phyloP scores from a whole-genome alignment of 805 yeast species.

The Hanseniaspora lachancei region DNA sequence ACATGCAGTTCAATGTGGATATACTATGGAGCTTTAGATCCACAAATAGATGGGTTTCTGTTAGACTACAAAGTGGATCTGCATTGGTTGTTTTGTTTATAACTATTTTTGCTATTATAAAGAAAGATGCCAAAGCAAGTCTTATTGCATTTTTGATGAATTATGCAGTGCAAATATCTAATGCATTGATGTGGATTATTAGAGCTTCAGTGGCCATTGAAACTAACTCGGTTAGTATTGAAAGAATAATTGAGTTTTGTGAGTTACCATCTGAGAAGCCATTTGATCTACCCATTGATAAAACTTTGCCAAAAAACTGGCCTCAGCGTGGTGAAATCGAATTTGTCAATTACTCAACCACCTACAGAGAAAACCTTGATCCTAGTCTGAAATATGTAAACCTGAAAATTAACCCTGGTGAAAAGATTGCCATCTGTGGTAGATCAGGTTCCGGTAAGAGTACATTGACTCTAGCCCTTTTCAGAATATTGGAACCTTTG shows the following conservation, averaged over 20 bases:
- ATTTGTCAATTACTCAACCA: slow-evolving; percentile 38
- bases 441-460: slow-evolving; percentile 83
- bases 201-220: slow-evolving; percentile 57
- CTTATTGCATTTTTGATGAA: slow-evolving; percentile 58
- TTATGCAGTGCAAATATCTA: slow-evolving; percentile 43
- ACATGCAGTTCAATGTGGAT: slow-evolving; percentile 52
- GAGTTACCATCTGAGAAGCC: slow-evolving; percentile 53
- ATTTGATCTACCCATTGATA: slow-evolving; percentile 28
- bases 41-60: slow-evolving; percentile 59
- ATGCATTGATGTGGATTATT: slow-evolving; percentile 46
- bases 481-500: slow-evolving; percentile 40
- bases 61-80: slow-evolving; percentile 47
- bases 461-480: slow-evolving; percentile 52
- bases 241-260: slow-evolving; percentile 48
- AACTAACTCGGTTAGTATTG: slow-evolving; percentile 53
- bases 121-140: slow-evolving; percentile 44
- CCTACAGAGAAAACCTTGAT: slow-evolving; percentile 50
- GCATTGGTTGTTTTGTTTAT: slow-evolving; percentile 40
- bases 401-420: slow-evolving; percentile 37
- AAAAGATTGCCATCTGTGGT: slow-evolving; percentile 77
- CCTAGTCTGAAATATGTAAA: slow-evolving; percentile 39
- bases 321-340: slow-evolving; percentile 37
- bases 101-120: slow-evolving; percentile 46
- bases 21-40: slow-evolving; percentile 51
- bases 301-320: slow-evolving; percentile 34